Evolutionary conservation across 805 yeast species (phyloP).

Genomic region (Wickerhamiella alocasiicola): DNA sequence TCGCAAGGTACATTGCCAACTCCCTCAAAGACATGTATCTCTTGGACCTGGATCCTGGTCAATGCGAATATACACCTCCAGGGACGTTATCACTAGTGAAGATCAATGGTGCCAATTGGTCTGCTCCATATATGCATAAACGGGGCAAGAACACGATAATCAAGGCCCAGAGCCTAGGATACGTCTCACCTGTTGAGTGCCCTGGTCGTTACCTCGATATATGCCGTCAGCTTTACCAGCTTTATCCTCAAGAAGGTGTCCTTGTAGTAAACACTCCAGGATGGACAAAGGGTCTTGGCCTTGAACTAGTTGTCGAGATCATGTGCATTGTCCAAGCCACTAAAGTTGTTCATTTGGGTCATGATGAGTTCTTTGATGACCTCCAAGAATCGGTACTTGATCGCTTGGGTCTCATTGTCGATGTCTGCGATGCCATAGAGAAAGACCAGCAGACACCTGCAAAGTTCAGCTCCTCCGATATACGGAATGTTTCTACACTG

Average conservation of each 20-base stretch:
- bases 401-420: not conserved
- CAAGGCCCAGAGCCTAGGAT: conserved; percentile 42
- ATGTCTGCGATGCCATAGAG: conserved; percentile 1
- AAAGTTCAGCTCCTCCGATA: conserved; percentile 19
- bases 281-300: conserved; percentile 83
- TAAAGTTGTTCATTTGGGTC: conserved; percentile 42
- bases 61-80: conserved; percentile 64
- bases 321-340: conserved; percentile 37
- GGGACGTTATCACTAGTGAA: conserved; percentile 49
- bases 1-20: conserved; percentile 34
- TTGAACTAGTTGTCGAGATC: conserved; percentile 44
- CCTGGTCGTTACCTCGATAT: conserved; percentile 44
- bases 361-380: conserved; percentile 25
- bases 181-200: conserved; percentile 50
- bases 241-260: conserved; percentile 24
- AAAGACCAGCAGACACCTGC: not conserved
- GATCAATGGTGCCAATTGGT: conserved; percentile 26
- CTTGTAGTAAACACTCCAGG: conserved; percentile 74
- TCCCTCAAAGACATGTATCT: conserved; percentile 31
- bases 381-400: conserved; percentile 17
- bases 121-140: conserved; percentile 30
- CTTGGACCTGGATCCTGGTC: conserved; percentile 82
- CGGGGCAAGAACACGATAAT: conserved; percentile 15
- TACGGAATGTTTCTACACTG: conserved; percentile 21
- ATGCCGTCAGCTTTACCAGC: conserved; percentile 32